These are phyloP conservation scores for Dipsacomyces acuminosporus DNA, from an alignment of 371 early-diverging fungal genomes.

Conservation along the genomic window DNA sequence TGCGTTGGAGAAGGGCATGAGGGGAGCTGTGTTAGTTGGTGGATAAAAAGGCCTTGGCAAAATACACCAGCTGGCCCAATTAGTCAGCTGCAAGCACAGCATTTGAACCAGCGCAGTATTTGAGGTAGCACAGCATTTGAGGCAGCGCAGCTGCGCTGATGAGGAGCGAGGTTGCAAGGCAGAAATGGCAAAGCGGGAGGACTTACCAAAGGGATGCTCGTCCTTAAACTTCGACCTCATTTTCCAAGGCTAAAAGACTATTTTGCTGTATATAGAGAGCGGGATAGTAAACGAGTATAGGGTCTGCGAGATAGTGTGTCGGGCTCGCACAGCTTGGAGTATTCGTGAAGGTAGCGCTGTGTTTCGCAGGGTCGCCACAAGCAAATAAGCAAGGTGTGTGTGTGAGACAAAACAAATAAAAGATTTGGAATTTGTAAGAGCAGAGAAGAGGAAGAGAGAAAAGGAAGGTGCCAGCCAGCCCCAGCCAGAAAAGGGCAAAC, in stretches of 20 bases:
- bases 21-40: neutral
- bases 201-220: slow-evolving; percentile 90
- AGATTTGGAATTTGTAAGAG: neutral
- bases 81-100: no score
- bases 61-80: no score
- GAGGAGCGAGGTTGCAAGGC: neutral
- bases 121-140: no score
- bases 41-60: neutral
- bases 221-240: slow-evolving; percentile 95
- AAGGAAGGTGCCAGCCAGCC: neutral
- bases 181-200: slow-evolving; percentile 1
- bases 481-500: no score
- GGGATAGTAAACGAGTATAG: no score
- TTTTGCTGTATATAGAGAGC: no score
- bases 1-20: neutral
- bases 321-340: no score
- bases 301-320: no score
- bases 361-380: neutral
- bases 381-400: no score
- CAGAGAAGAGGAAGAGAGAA: neutral
- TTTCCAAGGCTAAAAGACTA: no score
- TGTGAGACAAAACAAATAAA: neutral
- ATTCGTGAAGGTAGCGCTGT: no score
- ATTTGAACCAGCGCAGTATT: no score
- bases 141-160: neutral